These are phyloP conservation scores for Phaffia rhodozyma DNA, from an alignment of 1,284 basidiomycete species.

Conservation along the genomic window DNA sequence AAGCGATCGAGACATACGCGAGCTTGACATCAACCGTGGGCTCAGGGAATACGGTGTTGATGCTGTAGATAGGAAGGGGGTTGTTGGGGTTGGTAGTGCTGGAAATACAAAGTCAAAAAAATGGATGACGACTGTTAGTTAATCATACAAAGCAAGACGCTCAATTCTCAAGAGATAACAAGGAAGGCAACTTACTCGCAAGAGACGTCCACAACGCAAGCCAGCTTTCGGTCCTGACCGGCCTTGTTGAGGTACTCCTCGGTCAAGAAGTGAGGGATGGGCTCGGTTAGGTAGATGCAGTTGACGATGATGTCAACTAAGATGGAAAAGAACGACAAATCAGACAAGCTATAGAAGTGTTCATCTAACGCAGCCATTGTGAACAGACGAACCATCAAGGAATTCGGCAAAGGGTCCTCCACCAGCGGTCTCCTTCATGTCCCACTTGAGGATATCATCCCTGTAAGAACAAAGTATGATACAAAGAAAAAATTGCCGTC, in stretches of 20 bases:
- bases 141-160: background rate
- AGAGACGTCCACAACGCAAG: conserved; percentile 91
- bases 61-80: conserved; percentile 87
- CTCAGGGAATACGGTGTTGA: conserved; percentile 91
- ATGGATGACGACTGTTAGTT: background rate
- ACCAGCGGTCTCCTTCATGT: conserved; percentile 91
- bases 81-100: conserved; percentile 95
- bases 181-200: conserved; percentile 50
- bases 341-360: background rate
- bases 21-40: conserved; percentile 83
- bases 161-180: background rate
- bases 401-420: conserved; percentile 95
- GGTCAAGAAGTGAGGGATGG: conserved; percentile 82
- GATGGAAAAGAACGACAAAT: background rate
- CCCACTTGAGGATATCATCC: conserved; percentile 95
- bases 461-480: conserved; percentile 38
- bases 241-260: conserved; percentile 59
- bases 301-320: conserved; percentile 95
- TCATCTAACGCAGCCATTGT: background rate
- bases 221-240: conserved; percentile 56
- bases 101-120: background rate
- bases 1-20: conserved; percentile 42
- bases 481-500: too few relatives aligned
- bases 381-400: conserved; percentile 47
- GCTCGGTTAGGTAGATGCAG: conserved; percentile 90